These are phyloP conservation scores for Gliomastix tumulicola DNA, from an alignment of 2,329 filamentous ascomycete genomes.

Conservation along the genomic window DNA sequence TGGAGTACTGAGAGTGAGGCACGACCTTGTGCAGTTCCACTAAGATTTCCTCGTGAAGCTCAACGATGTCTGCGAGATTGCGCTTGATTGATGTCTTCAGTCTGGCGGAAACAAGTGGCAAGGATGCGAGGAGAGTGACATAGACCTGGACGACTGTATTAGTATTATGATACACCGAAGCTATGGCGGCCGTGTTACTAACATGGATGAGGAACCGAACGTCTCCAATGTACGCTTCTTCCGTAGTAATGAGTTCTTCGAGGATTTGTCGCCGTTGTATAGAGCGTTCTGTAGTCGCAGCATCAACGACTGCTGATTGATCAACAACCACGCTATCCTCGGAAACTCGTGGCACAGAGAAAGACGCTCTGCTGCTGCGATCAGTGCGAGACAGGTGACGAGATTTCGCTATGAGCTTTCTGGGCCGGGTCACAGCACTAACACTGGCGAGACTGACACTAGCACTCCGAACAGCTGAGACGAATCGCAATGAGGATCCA, in stretches of 20 bases:
- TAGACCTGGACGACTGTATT: slow-evolving; percentile 51
- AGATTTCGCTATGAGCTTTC: slow-evolving; percentile 42
- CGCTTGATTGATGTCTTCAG: slow-evolving; percentile 68
- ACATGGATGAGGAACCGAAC: slow-evolving; percentile 83
- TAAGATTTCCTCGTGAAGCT: slow-evolving; percentile 77
- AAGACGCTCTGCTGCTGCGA: slow-evolving; percentile 55
- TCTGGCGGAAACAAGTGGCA: slow-evolving; percentile 56
- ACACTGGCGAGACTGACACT: slow-evolving; percentile 69
- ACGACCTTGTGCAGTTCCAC: slow-evolving; percentile 64
- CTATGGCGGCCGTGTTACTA: slow-evolving; percentile 17
- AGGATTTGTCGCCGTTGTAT: slow-evolving; percentile 71
- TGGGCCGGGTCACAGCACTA: slow-evolving; percentile 59
- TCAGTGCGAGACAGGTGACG: slow-evolving; percentile 51
- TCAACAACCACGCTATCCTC: slow-evolving; percentile 60
- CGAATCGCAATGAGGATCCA: slow-evolving; percentile 69
- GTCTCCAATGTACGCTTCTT: slow-evolving; percentile 84
- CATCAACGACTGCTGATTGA: slow-evolving; percentile 47
- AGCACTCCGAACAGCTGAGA: slow-evolving; percentile 75
- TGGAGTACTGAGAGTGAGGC: slow-evolving; percentile 59
- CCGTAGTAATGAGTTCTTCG: slow-evolving; percentile 78
- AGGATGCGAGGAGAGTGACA: slow-evolving; percentile 65
- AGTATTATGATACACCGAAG: slow-evolving; percentile 5
- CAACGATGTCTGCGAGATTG: slow-evolving; percentile 72
- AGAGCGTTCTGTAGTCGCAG: slow-evolving; percentile 63
- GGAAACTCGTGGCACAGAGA: slow-evolving; percentile 51